Conservation (phyloP, 352 stramenopile genomes). For the Pythium insidiosum region DNA sequence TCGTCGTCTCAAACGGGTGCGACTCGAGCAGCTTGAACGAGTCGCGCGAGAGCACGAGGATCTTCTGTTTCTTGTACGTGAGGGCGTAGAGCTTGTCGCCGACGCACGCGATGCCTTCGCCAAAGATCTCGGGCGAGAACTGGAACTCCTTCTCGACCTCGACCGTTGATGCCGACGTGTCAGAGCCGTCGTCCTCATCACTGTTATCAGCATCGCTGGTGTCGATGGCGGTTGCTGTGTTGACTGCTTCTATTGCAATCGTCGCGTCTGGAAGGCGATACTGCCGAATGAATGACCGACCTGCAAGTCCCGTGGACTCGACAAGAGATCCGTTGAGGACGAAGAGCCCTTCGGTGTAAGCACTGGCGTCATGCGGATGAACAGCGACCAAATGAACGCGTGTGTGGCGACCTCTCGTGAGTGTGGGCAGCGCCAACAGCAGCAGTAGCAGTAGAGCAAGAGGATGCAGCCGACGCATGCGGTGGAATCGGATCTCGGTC, state of each 20-base stretch:
- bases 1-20: constrained; percentile 62
- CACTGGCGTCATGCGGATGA: constrained; percentile 50
- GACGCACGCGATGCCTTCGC: constrained; percentile 66
- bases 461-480: too few relatives aligned
- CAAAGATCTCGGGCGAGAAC: constrained; percentile 59
- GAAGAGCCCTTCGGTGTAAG: constrained; percentile 72
- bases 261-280: constrained; percentile 23
- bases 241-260: not conserved
- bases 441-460: too few relatives aligned
- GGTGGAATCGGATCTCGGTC: too few relatives aligned
- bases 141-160: constrained; percentile 33
- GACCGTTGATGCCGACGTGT: not conserved
- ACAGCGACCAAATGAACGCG: constrained; percentile 48
- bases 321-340: constrained; percentile 51
- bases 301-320: constrained; percentile 66
- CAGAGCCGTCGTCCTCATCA: too few relatives aligned
- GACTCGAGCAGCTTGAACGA: constrained; percentile 42
- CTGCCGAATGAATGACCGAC: constrained; percentile 63
- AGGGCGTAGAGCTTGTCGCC: constrained; percentile 74
- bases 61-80: constrained; percentile 66
- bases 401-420: too few relatives aligned
- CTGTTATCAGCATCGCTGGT: constrained; percentile 1
- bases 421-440: too few relatives aligned
- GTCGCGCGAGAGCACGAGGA: constrained; percentile 50
- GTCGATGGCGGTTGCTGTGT: not conserved